Evolutionary conservation across 352 stramenopile species (phyloP).

Genomic region (Globisporangium polare): DNA sequence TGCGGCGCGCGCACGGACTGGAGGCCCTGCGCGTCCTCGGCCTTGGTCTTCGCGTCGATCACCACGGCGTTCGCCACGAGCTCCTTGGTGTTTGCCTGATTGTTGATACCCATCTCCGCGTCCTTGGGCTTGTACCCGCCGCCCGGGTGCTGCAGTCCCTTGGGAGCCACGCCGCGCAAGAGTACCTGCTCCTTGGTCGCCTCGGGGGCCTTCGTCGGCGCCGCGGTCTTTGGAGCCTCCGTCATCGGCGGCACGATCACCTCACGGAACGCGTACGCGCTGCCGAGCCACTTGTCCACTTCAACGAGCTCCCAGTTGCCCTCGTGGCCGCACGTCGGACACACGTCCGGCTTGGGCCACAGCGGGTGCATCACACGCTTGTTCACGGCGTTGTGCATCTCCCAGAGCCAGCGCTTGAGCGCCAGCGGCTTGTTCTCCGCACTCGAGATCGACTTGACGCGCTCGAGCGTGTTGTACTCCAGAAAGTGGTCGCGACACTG

Average conservation of each 20-base stretch:
- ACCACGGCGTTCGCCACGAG: conserved; percentile 24
- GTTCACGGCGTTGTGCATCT: conserved; percentile 85
- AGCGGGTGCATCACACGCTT: conserved; percentile 66
- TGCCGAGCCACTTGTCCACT: conserved; percentile 72
- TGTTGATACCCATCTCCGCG: conserved; percentile 58
- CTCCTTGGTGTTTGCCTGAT: conserved; percentile 53
- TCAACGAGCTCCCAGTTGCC: conserved; percentile 58
- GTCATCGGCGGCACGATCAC: conserved; percentile 35
- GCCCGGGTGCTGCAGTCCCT: conserved; percentile 10
- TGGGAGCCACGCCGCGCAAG: conserved; percentile 8
- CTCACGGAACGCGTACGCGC: conserved; percentile 60
- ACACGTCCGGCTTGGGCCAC: conserved; percentile 73
- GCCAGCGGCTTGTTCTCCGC: conserved; percentile 63
- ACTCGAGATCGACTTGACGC: conserved; percentile 56
- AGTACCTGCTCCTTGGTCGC: conserved; percentile 9
- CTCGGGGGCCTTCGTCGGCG: conserved; percentile 8
- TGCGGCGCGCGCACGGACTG: conserved; percentile 44
- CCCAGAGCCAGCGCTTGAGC: conserved; percentile 78
- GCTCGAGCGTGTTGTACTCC: conserved; percentile 64
- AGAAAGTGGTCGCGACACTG: conserved; percentile 81
- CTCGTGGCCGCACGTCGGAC: conserved; percentile 62
- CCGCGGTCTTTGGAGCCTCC: conserved; percentile 9
- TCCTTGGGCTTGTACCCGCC: conserved; percentile 56
- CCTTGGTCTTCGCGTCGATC: conserved; percentile 31
- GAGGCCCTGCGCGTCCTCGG: conserved; percentile 26